Evolutionary conservation across 805 yeast genomes (phyloP).

Genomic region (Saturnispora mendoncae): DNA sequence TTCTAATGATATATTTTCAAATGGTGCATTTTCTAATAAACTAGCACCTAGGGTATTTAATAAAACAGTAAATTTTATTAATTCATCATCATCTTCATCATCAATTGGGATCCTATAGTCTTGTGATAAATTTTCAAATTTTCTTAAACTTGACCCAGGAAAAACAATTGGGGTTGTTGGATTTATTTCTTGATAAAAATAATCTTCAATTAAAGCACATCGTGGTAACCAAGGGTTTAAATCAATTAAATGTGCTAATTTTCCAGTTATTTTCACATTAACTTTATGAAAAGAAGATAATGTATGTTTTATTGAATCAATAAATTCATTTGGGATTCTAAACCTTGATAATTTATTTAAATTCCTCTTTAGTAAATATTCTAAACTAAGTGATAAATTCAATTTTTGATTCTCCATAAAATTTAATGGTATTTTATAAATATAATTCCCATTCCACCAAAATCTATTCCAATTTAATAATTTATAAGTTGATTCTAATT

Average conservation of each 20-base stretch:
- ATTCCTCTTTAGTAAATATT: constrained; percentile 30
- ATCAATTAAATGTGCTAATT: constrained; percentile 9
- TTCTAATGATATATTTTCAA: neutral
- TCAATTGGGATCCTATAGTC: constrained; percentile 1
- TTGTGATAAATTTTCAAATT: constrained; percentile 1
- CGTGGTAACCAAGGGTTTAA: constrained; percentile 8
- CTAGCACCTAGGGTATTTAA: constrained; percentile 10
- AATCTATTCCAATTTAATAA: constrained; percentile 34
- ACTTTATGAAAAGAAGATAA: constrained; percentile 21
- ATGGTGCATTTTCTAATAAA: constrained; percentile 3
- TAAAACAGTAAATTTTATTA: neutral
- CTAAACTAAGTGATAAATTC: constrained; percentile 31
- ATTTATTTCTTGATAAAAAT: neutral
- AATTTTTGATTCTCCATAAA: constrained; percentile 24
- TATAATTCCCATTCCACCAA: constrained; percentile 8
- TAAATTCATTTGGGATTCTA: constrained; percentile 14
- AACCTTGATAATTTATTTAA: constrained; percentile 18
- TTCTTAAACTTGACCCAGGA: constrained; percentile 2
- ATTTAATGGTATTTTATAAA: constrained; percentile 30
- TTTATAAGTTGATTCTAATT: constrained; percentile 46
- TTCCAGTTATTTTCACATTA: constrained; percentile 1
- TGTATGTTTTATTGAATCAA: constrained; percentile 18
- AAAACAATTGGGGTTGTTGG: neutral
- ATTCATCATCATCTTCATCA: neutral
- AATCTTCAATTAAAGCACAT: constrained; percentile 5